These are phyloP conservation scores for Mucor plumbeus DNA, from an alignment of 371 early-diverging fungal genomes.

Conservation along the genomic window DNA sequence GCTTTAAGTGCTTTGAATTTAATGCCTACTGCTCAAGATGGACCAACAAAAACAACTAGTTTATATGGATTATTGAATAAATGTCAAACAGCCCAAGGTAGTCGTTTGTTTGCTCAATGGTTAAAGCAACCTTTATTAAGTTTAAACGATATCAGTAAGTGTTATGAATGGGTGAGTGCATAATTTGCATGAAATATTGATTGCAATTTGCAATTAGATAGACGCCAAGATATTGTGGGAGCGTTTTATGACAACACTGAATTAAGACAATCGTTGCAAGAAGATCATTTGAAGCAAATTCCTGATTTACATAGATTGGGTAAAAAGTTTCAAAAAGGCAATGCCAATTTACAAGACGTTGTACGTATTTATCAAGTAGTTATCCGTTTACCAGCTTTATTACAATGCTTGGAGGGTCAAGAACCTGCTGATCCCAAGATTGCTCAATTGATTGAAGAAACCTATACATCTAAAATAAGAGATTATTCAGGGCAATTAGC, in stretches of 20 bases:
- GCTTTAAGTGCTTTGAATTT: slow-evolving; percentile 90
- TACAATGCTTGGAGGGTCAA: slow-evolving; percentile 58
- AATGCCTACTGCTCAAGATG: slow-evolving; percentile 80
- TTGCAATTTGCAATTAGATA: slow-evolving; percentile 44
- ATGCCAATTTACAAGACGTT: slow-evolving; percentile 85
- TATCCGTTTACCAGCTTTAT: slow-evolving; percentile 73
- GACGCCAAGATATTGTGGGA: slow-evolving; percentile 82
- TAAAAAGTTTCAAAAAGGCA: slow-evolving; percentile 81
- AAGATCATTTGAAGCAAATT: slow-evolving; percentile 75
- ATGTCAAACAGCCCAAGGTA: slow-evolving; percentile 92
- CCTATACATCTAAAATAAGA: slow-evolving; percentile 27
- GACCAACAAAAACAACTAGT: slow-evolving; percentile 80
- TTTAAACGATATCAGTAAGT: slow-evolving; percentile 69
- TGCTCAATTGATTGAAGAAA: slow-evolving; percentile 29
- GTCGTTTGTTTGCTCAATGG: slow-evolving; percentile 90
- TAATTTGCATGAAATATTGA: neutral
- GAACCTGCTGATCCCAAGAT: slow-evolving; percentile 36
- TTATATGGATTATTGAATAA: slow-evolving; percentile 88
- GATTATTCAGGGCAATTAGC: slow-evolving; percentile 1
- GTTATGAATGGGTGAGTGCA: neutral
- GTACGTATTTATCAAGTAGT: slow-evolving; percentile 91
- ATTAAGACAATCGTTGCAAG: slow-evolving; percentile 73
- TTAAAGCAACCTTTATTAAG: slow-evolving; percentile 92
- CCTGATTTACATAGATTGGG: slow-evolving; percentile 91
- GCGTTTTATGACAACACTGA: slow-evolving; percentile 74